Evolutionary conservation across 768 basidiomycete genomes (phyloP).

Genomic region (Russula sp.): DNA sequence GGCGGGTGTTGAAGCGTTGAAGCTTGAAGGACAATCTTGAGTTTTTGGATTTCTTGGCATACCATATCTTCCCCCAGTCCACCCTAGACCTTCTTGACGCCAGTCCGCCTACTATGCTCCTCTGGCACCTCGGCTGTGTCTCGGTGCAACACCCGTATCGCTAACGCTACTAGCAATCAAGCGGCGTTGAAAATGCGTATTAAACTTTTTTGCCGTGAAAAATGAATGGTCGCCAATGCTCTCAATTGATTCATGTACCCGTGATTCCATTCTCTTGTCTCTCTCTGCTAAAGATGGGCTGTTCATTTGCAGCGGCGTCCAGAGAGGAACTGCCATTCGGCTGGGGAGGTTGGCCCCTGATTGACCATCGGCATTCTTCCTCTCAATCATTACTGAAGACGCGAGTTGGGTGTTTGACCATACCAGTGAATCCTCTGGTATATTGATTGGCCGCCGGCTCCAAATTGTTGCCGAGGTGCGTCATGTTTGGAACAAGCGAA

Average conservation of each 20-base stretch:
- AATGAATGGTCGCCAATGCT: background rate
- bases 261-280: background rate
- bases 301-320: background rate
- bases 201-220: slow-evolving; percentile 5
- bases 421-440: background rate
- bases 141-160: background rate
- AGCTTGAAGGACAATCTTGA: background rate
- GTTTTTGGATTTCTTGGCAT: background rate
- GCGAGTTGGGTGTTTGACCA: background rate
- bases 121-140: background rate
- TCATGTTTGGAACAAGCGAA: background rate
- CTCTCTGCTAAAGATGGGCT: background rate
- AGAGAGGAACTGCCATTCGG: background rate
- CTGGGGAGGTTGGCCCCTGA: background rate
- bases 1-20: background rate
- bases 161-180: background rate
- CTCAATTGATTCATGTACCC: background rate
- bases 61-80: background rate
- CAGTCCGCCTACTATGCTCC: no score
- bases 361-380: background rate
- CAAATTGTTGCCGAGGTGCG: background rate
- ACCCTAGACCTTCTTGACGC: background rate
- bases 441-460: background rate
- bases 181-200: slow-evolving; percentile 10
- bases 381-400: background rate